Evolutionary conservation across 179 eudicot genomes (phyloP), one percentile per base, ranked within the genome.

Genomic region (Pouteria campechiana): DNA sequence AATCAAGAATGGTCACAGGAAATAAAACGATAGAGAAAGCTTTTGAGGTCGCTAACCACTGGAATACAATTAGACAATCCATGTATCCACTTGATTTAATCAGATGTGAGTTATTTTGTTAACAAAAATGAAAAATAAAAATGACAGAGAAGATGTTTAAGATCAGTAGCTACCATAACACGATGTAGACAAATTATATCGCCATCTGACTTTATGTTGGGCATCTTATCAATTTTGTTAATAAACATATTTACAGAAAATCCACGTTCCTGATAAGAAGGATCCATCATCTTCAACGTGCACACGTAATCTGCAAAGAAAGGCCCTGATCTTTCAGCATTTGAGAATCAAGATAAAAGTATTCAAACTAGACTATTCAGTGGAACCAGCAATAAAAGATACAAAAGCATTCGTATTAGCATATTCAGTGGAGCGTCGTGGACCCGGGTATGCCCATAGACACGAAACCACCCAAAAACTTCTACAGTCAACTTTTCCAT

Each of bases 241-340:
- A 67, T 76, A 64, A 84, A 89, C 20, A 84, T n/a, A 44, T 65
- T 75, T 32, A 89, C 73, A 20, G 66, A 32, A 46, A 89, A 60
- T 36, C 95, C 89, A 43, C 57, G 65, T 50, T 40, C 56, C 17
- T 80, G 29, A 48, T 57, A 55, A 12, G 97, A 67, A 25, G 72
- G 83, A 49, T 89, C 95, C 42, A 84, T 73, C 18, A 89, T 65
- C 47, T 52, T 74, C 25, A 84, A 3, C n/a, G 73, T 37, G 61
- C 82, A 68, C 55, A 66, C 78, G 57, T 59, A 75, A 78, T 89
- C 97, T 84, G 81, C 68, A 38, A 14, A 31, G 30, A 35, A 24
- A 17, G 25, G 19, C 2, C 24, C 23, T 25, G 17, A 28, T n/a
- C n/a, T n/a, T n/a, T n/a, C n/a, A n/a, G n/a, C n/a, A n/a, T n/a